These are phyloP conservation scores for Teratosphaeria nubilosa DNA, from an alignment of 2,329 filamentous ascomycete species.

Conservation along the genomic window DNA sequence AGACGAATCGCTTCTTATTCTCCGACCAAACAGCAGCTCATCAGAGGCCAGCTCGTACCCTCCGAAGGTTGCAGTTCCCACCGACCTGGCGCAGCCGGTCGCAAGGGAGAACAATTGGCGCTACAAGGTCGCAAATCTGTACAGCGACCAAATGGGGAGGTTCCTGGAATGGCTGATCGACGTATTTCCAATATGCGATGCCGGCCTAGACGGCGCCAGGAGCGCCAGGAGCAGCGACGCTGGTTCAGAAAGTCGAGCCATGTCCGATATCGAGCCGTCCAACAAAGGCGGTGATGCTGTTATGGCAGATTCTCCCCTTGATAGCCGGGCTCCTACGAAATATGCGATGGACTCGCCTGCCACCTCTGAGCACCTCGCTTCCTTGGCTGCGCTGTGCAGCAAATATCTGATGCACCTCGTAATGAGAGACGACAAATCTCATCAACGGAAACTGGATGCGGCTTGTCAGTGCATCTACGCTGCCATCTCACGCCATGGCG, in stretches of 20 bases:
- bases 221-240: neutral
- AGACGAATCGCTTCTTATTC: neutral
- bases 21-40: neutral
- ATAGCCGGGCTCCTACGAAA: neutral
- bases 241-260: neutral
- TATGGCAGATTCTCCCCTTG: neutral
- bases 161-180: slow-evolving; percentile 13
- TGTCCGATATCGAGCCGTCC: neutral
- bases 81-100: neutral
- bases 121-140: slow-evolving; percentile 13
- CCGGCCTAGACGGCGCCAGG: neutral
- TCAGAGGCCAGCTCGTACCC: slow-evolving; percentile 1
- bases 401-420: neutral
- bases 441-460: neutral
- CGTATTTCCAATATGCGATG: neutral
- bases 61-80: neutral
- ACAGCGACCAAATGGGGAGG: slow-evolving; percentile 11
- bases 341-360: neutral
- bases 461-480: neutral
- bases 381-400: neutral
- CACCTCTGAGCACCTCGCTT: neutral
- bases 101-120: slow-evolving; percentile 8
- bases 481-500: neutral
- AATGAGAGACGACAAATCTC: neutral
- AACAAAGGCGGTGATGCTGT: neutral